Evolutionary conservation across 2,329 filamentous ascomycete species (phyloP), one percentile per base, ranked within the genome.

Genomic region (Penicillium occitanis): DNA sequence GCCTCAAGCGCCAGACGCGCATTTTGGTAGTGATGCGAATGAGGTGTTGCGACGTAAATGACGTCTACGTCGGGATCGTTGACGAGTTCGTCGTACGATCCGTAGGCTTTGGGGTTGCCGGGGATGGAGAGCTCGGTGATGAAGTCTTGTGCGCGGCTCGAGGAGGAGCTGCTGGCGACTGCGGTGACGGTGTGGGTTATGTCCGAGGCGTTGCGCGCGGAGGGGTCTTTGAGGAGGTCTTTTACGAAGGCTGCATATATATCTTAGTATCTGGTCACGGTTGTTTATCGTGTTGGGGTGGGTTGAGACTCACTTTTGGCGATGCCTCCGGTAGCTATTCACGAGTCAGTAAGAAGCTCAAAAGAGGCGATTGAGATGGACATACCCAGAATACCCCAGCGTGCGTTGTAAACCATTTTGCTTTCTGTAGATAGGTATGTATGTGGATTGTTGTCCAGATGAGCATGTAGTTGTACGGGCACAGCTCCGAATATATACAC

Each of bases 1-100:
- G 90, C 91, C 70, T 91, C 86, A 46, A 97, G 84, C 51, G 89
- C 90, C n/a, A 96, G 85, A 87, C 93, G 91, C 69, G 88, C 86
- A 79, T 97, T 94, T 77, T 96, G 92, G 82, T 93, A 96, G 82
- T 97, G 93, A 78, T 96, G 93, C 72, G 91, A 93, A 81, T 96
- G 93, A 17, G 93, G 93, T 3, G 93, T 96, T 28, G 92, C 92
- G 65, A 97, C 87, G 78, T 96, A 97, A 79, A 97, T 80, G 71
- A 96, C 91, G 77, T 96, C 91, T 70, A 96, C 86, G 72, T 91
- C 86, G 6, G 89, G 82, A 75, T 96, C 91, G 61, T 86, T 85
- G 30, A 94, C 92, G 33, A 97, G 86, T 75, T 93, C 91, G 68
- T 88, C 85, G 79, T 97, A 97, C 11, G 89, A 91, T 67, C 90